Evolutionary conservation across 2,329 filamentous ascomycete genomes (phyloP).

Genomic region (Neonectria coccinea): DNA sequence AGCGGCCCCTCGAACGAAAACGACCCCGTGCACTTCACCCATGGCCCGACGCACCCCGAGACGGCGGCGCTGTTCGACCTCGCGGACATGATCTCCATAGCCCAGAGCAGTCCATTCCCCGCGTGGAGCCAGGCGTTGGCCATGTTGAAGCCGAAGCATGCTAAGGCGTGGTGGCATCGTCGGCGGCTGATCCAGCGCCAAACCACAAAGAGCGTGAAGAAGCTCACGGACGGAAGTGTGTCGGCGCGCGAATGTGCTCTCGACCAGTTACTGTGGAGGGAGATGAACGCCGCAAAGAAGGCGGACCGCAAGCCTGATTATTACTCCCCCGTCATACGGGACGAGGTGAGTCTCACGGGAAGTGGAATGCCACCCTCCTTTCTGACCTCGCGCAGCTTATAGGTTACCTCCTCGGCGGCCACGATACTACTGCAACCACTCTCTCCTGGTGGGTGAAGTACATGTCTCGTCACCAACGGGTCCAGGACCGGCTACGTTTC

Average conservation of each 20-base stretch:
- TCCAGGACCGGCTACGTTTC: constrained; percentile 43
- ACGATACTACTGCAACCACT: constrained; percentile 46
- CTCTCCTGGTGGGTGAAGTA: constrained; percentile 49
- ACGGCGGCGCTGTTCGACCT: constrained; percentile 40
- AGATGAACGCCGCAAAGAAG: constrained; percentile 48
- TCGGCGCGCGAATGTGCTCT: constrained; percentile 40
- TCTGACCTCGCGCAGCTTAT: constrained; percentile 34
- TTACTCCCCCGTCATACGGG: constrained; percentile 48
- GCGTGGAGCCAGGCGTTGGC: constrained; percentile 37
- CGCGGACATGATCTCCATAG: constrained; percentile 42
- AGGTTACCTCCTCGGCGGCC: constrained; percentile 47
- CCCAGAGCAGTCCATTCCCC: constrained; percentile 41
- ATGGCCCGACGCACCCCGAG: constrained; percentile 32
- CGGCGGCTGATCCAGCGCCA: constrained; percentile 38
- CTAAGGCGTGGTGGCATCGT: constrained; percentile 42
- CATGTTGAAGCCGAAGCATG: constrained; percentile 42
- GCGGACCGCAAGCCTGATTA: constrained; percentile 47
- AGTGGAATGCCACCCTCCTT: not conserved
- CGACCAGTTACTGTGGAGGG: constrained; percentile 51
- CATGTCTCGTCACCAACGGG: constrained; percentile 38
- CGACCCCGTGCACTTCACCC: constrained; percentile 32
- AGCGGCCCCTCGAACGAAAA: not conserved
- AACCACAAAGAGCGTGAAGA: constrained; percentile 36
- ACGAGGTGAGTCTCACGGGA: constrained; percentile 46
- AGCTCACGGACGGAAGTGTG: constrained; percentile 25